A percentile compares a stretch with the other conserved stretches of the same genome.
Evolutionary conservation across 768 basidiomycete species (phyloP).

Genomic region (Macrolepiota dolichaula): DNA sequence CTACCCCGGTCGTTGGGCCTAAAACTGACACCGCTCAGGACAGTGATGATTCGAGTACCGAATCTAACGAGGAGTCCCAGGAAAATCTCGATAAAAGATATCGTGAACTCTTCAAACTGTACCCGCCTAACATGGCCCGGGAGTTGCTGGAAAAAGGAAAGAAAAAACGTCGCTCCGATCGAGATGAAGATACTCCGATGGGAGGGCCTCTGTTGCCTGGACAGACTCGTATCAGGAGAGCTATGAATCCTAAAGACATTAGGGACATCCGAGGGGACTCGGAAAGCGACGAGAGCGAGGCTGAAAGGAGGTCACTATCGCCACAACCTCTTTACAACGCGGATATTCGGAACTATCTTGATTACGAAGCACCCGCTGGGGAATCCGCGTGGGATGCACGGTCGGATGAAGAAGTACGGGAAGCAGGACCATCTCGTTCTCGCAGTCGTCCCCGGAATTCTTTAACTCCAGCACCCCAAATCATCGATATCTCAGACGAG

Average conservation of each 20-base stretch:
- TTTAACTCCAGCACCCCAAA: not conserved
- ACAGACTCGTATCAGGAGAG: constrained; percentile 40
- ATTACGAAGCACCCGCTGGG: not conserved
- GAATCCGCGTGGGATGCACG: not conserved
- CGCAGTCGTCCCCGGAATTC: not conserved
- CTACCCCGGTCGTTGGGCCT: not conserved
- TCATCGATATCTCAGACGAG: not conserved
- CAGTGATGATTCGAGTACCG: not conserved
- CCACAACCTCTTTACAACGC: constrained; percentile 16
- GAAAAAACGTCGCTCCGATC: not conserved
- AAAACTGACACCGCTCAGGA: not conserved
- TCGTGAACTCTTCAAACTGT: constrained; percentile 9
- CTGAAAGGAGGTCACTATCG: constrained; percentile 13
- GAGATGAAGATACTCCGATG: constrained; percentile 14
- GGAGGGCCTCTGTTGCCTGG: constrained; percentile 47
- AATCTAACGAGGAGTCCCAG: not conserved
- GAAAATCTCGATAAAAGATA: not conserved
- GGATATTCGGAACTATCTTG: constrained; percentile 4
- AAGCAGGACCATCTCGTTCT: not conserved
- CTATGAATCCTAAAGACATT: constrained; percentile 25
- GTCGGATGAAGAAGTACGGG: not conserved
- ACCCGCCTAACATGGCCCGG: constrained; percentile 6
- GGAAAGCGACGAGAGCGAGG: constrained; percentile 40
- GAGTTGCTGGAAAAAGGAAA: not conserved
- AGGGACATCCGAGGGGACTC: constrained; percentile 57